Percentiles rank a stretch among this genome's conserved stretches.
These are phyloP conservation scores for Tagetes patula DNA, from an alignment of 129 eudicot genomes.

Conservation along the genomic window DNA sequence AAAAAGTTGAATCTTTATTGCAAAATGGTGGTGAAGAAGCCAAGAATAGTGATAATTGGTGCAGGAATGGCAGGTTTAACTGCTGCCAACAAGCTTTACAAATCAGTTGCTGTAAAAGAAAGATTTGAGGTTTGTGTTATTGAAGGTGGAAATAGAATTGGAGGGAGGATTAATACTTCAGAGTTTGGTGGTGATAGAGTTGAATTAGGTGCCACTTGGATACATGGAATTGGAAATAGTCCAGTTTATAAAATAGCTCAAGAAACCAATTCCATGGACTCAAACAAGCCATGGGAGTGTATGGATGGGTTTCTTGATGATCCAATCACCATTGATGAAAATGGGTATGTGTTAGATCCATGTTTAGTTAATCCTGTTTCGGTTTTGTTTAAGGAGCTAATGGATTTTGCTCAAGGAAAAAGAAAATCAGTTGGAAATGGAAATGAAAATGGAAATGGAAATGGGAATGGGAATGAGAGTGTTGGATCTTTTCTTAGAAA, in stretches of 20 bases:
- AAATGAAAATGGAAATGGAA: neutral
- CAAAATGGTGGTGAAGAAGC: constrained; percentile 61
- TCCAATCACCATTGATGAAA: constrained; percentile 63
- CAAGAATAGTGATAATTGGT: constrained; percentile 80
- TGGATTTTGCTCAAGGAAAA: constrained; percentile 65
- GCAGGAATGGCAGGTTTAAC: constrained; percentile 94
- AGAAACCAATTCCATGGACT: constrained; percentile 49
- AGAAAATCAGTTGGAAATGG: constrained; percentile 17
- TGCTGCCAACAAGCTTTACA: constrained; percentile 87
- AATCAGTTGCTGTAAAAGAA: constrained; percentile 36
- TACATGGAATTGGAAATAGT: constrained; percentile 85
- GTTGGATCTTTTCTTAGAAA: constrained; percentile 58
- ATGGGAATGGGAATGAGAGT: constrained; percentile 34
- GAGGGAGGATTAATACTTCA: constrained; percentile 75
- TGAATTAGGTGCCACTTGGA: constrained; percentile 96
- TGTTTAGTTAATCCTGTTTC: constrained; percentile 60
- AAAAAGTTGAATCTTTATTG: neutral
- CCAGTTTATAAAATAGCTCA: constrained; percentile 75
- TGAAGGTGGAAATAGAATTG: constrained; percentile 85
- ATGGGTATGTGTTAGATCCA: constrained; percentile 51
- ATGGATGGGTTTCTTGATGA: constrained; percentile 71
- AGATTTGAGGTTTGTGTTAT: constrained; percentile 60
- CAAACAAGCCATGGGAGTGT: constrained; percentile 84
- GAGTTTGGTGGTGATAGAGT: constrained; percentile 83
- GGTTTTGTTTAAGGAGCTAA: constrained; percentile 48